phyloP scores from a whole-genome alignment of 495 filamentous ascomycete species.

The Echria macrotheca region DNA sequence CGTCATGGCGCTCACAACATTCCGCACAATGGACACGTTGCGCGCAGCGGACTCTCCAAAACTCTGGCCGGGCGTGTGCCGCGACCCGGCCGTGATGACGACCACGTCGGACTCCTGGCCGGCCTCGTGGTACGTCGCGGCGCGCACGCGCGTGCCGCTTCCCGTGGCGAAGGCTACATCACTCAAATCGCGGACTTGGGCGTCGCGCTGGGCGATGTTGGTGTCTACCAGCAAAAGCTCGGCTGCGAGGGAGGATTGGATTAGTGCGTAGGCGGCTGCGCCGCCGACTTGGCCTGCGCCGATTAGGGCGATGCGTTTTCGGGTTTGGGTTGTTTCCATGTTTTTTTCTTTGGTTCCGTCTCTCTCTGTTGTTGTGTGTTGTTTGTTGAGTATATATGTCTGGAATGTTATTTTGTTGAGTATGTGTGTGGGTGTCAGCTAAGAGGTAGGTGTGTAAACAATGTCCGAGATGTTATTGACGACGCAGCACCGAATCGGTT shows the following conservation, averaged over 20 bases:
- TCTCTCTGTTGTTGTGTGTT: no score
- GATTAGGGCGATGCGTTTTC: constrained; percentile 40
- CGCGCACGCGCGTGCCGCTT: constrained; percentile 28
- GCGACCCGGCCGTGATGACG: constrained; percentile 43
- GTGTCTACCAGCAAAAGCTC: constrained; percentile 43
- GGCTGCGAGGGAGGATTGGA: constrained; percentile 31
- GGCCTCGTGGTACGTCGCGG: constrained; percentile 35
- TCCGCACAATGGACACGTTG: constrained; percentile 37
- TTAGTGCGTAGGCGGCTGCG: constrained; percentile 38
- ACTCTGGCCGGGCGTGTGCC: constrained; percentile 36
- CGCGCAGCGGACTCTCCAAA: constrained; percentile 34
- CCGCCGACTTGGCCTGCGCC: constrained; percentile 41
- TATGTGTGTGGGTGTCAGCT: no score
- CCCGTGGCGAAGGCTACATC: constrained; percentile 32
- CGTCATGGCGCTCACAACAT: constrained; percentile 30
- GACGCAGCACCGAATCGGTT: no score
- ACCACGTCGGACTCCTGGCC: constrained; percentile 42
- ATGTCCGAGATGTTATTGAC: no score
- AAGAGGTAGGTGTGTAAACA: no score
- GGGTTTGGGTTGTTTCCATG: no score
- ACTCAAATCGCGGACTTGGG: constrained; percentile 42
- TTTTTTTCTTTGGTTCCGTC: no score
- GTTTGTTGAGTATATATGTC: no score
- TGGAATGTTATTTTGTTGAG: no score
- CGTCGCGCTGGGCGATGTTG: constrained; percentile 30